Base-by-base conservation (phyloP, 192 early-diverging fungal genomes). In the Podila horticola region DNA sequence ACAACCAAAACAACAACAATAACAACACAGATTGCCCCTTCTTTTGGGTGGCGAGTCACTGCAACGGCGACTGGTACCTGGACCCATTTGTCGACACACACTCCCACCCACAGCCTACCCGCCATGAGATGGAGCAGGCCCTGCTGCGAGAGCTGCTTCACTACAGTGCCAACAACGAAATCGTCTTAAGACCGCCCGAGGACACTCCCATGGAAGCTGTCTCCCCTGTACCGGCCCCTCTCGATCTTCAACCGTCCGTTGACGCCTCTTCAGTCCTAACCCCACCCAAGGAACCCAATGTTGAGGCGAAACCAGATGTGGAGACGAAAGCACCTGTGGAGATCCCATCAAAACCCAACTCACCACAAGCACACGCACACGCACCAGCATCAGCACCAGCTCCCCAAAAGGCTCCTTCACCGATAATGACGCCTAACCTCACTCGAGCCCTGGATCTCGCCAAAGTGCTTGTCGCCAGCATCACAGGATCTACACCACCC, bases 31-130 rank as follows among this genome's bases (percentile, higher is more conserved):
- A n/a, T 20, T 55, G 52, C 24, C 52, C 52, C 20, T 55, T 55
- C 24, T 55, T 55, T 26, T 55, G 52, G 52, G 52, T 55, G 10
- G 52, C 52, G 52, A 55, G 52, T 2, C 52, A 55, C 52, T 55
- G 52, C 52, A 55, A 55, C 52, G 52, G 52, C 52, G 52, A 55
- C 52, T 55, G 52, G 52, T 55, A 55, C 22, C 22, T 55, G 52
- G 52, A 55, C 17, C 52, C 52, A 8, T 55, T 22, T 55, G 52
- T 55, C 52, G 52, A 55, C 52, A 55, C 20, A n/a, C 52, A 55
- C 52, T 55, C 52, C 52, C 52, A 55, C 24, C 52, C 52, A 55
- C 52, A 55, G 24, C 52, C 52, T 26, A 55, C 52, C 52, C 52
- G 52, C n/a, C 52, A 22, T 22, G 52, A 55, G 52, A 55, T 55